Evolutionary conservation across 352 stramenopile genomes (phyloP).

Genomic region (Globisporangium parvum): DNA sequence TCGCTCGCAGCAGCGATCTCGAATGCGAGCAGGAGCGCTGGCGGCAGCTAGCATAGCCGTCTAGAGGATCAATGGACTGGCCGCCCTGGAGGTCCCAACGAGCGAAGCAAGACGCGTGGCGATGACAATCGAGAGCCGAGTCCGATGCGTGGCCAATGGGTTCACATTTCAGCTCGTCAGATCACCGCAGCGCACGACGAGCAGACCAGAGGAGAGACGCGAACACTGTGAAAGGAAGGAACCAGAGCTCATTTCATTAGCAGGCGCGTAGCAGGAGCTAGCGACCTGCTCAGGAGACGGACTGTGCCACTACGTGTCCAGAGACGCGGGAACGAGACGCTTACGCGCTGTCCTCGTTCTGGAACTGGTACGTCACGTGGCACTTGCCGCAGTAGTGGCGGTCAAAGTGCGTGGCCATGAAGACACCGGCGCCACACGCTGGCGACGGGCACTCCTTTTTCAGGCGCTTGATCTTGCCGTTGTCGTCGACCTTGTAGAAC

Average conservation of each 20-base stretch:
- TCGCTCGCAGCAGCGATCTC: neutral
- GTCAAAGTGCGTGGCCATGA: conserved; percentile 99
- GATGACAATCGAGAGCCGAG: too few relatives aligned
- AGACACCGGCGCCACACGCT: conserved; percentile 95
- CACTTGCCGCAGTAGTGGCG: conserved; percentile 99
- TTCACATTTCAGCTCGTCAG: neutral
- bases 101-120: too few relatives aligned
- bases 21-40: neutral
- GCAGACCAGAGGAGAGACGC: neutral
- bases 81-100: too few relatives aligned
- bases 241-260: conserved; percentile 19
- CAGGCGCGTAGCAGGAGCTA: neutral
- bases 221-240: conserved; percentile 11
- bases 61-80: neutral
- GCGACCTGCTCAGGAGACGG: neutral
- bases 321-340: conserved; percentile 8
- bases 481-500: conserved; percentile 97
- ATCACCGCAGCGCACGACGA: too few relatives aligned
- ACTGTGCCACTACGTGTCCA: neutral
- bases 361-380: conserved; percentile 95
- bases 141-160: neutral
- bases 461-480: conserved; percentile 95
- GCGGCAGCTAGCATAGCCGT: neutral
- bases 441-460: conserved; percentile 96
- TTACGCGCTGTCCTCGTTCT: conserved; percentile 66